Evolutionary conservation across 2,329 filamentous ascomycete genomes (phyloP).

Genomic region (Blastomyces parvus): DNA sequence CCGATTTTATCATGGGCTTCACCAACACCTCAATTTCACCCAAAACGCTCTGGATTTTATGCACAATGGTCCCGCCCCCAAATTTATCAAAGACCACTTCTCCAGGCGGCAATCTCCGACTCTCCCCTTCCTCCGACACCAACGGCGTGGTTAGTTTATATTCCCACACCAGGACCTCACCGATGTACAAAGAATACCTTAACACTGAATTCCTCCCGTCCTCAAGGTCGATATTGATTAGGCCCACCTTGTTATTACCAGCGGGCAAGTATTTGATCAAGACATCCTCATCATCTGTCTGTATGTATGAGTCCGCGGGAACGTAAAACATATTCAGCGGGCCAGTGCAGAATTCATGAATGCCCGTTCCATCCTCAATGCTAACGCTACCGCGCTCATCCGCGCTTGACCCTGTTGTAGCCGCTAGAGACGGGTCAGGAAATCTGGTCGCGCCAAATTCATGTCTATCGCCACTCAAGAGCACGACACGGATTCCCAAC

Average conservation of each 20-base stretch:
- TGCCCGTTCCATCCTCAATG: constrained; percentile 26
- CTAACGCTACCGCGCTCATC: not conserved
- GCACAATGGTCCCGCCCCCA: not conserved
- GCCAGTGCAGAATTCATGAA: constrained; percentile 86
- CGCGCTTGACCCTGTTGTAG: too few species aligned
- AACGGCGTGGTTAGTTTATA: constrained; percentile 34
- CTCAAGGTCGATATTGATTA: constrained; percentile 64
- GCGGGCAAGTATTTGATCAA: constrained; percentile 71
- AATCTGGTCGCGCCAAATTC: constrained; percentile 87
- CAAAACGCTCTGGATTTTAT: not conserved
- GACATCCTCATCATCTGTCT: constrained; percentile 73
- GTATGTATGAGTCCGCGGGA: constrained; percentile 71
- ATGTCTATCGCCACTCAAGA: constrained; percentile 88
- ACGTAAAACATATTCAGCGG: constrained; percentile 92
- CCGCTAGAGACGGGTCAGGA: constrained; percentile 35
- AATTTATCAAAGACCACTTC: constrained; percentile 26
- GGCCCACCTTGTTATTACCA: constrained; percentile 82
- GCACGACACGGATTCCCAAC: constrained; percentile 64
- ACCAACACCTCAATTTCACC: not conserved
- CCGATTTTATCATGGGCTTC: constrained; percentile 14
- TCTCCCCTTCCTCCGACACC: constrained; percentile 6
- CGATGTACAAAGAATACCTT: constrained; percentile 71
- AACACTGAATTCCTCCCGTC: constrained; percentile 53
- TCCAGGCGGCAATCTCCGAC: constrained; percentile 22
- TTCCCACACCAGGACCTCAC: constrained; percentile 70